phyloP scores from a whole-genome alignment of 2,329 filamentous ascomycete genomes.

The Didymella pomorum region DNA sequence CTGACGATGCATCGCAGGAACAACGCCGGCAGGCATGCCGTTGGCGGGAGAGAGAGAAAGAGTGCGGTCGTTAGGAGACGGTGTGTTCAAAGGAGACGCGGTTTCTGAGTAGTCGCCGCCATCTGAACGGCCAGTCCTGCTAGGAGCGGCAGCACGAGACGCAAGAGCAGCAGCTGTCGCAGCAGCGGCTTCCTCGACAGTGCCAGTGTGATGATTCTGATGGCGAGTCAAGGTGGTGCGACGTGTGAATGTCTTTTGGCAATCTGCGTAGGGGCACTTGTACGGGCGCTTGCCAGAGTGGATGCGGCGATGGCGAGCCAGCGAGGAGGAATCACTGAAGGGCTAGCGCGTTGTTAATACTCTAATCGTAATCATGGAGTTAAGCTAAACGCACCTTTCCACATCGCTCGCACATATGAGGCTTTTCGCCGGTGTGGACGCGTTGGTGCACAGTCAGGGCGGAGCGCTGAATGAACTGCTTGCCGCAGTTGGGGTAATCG shows the following conservation, averaged over 20 bases:
- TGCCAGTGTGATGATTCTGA: constrained; percentile 94
- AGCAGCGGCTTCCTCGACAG: constrained; percentile 89
- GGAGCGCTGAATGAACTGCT: constrained; percentile 96
- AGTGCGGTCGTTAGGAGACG: constrained; percentile 81
- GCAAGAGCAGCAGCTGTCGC: constrained; percentile 88
- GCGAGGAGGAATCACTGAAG: constrained; percentile 94
- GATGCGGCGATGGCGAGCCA: constrained; percentile 91
- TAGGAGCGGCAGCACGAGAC: constrained; percentile 55
- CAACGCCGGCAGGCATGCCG: constrained; percentile 70
- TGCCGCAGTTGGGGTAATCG: constrained; percentile 86
- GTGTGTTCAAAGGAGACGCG: constrained; percentile 78
- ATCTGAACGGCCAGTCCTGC: constrained; percentile 69
- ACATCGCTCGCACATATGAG: constrained; percentile 95
- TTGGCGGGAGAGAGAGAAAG: constrained; percentile 81
- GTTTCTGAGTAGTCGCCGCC: constrained; percentile 75
- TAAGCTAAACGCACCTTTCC: constrained; percentile 74
- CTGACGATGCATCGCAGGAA: constrained; percentile 73
- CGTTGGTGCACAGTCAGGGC: constrained; percentile 94
- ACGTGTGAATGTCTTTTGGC: constrained; percentile 97
- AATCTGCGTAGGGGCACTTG: constrained; percentile 96
- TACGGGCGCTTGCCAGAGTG: constrained; percentile 96
- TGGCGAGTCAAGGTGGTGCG: constrained; percentile 94
- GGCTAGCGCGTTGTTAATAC: constrained; percentile 65
- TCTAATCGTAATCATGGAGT: not conserved
- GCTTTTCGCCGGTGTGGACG: constrained; percentile 97